Evolutionary conservation across 192 early-diverging fungal species (phyloP).

Genomic region (Linnemannia hyalina): DNA sequence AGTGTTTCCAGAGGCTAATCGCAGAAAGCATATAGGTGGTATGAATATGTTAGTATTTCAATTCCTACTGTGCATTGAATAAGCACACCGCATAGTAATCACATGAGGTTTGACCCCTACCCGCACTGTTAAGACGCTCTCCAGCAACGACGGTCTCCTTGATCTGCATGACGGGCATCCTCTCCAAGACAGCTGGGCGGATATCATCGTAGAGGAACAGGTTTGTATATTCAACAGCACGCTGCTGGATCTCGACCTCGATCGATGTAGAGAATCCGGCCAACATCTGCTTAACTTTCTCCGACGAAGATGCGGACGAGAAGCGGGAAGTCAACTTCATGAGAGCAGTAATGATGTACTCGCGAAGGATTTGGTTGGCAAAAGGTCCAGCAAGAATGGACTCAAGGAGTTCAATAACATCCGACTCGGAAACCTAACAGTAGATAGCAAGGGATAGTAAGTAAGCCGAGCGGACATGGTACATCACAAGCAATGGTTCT

Average conservation of each 20-base stretch:
- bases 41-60: neutral
- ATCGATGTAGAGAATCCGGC: conserved; percentile 74
- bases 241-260: conserved; percentile 94
- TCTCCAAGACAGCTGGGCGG: conserved; percentile 86
- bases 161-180: conserved; percentile 90
- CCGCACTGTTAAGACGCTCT: conserved; percentile 39
- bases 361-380: conserved; percentile 82
- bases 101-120: conserved; percentile 4
- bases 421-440: conserved; percentile 71
- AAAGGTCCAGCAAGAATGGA: conserved; percentile 85
- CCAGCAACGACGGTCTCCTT: conserved; percentile 58
- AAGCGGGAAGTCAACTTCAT: conserved; percentile 93
- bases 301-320: conserved; percentile 56
- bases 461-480: neutral
- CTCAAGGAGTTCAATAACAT: conserved; percentile 82
- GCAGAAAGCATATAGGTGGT: neutral
- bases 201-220: conserved; percentile 83
- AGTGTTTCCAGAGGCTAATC: conserved; percentile 41
- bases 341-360: conserved; percentile 88
- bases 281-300: conserved; percentile 72
- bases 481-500: neutral
- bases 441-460: neutral
- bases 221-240: conserved; percentile 91
- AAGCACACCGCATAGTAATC: neutral
- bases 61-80: neutral